These are phyloP conservation scores for Streptanthus diversifolius DNA, from an alignment of 345 rosid species.

Conservation along the genomic window DNA sequence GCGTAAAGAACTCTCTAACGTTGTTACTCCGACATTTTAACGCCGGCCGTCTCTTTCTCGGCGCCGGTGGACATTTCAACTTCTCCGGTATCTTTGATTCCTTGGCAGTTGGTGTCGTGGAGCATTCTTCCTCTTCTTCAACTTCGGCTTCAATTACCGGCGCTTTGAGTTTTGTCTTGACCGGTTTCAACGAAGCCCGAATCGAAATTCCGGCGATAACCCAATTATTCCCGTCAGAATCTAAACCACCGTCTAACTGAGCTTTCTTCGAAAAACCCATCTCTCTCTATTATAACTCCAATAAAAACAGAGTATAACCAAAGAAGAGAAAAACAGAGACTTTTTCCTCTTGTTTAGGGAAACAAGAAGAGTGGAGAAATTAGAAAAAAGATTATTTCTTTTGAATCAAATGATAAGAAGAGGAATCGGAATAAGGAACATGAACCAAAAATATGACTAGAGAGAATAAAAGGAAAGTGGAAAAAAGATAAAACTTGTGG, in stretches of 20 bases:
- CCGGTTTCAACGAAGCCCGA: constrained; percentile 60
- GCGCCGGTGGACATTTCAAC: constrained; percentile 76
- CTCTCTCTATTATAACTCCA: background rate
- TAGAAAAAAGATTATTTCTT: background rate
- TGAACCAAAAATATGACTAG: constrained; percentile 9
- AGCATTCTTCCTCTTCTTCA: constrained; percentile 47
- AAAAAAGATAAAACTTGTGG: background rate
- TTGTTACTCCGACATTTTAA: constrained; percentile 49
- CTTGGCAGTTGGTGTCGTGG: constrained; percentile 74
- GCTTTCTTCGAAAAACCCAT: constrained; percentile 80
- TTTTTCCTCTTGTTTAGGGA: constrained; percentile 8
- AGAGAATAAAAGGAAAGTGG: constrained; percentile 15
- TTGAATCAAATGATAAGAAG: constrained; percentile 10
- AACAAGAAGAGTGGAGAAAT: background rate
- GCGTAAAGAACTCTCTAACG: constrained; percentile 69
- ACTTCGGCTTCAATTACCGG: constrained; percentile 37
- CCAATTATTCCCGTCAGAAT: constrained; percentile 70
- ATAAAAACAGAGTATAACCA: background rate
- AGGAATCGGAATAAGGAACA: constrained; percentile 18
- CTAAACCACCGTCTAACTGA: constrained; percentile 50
- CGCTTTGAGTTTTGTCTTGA: constrained; percentile 50
- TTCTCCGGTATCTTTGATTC: constrained; percentile 74
- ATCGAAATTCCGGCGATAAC: constrained; percentile 64
- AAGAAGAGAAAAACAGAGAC: background rate
- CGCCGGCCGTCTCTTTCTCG: constrained; percentile 64